Base-by-base conservation (phyloP, 495 filamentous ascomycete genomes). In the Letharia columbiana region DNA sequence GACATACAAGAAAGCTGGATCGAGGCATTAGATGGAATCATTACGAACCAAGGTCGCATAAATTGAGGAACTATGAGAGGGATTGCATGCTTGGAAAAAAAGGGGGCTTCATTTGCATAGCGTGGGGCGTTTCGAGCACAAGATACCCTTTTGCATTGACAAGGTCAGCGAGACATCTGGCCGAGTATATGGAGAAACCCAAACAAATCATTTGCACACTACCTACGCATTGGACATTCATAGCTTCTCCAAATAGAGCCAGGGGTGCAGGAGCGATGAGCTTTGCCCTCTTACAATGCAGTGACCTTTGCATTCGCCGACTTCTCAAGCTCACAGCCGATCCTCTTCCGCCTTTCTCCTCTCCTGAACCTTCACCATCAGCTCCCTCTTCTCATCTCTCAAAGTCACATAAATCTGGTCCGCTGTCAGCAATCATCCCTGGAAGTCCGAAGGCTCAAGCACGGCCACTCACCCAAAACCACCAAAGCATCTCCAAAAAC, bases 401-500 rank as follows among this genome's bases (percentile, higher is more conserved):
- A 86, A 69, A 50, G 79, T 84, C 31, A 83, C 76, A 75, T 76
- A 81, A 35, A 59, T 68, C 70, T 69, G 31, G 28, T 20, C 18
- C 39, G 12, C 7, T 2, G 44, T 63, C 60, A n/a, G 41, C 64
- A 54, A 42, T 20, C 31, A 31, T 52, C 33, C 39, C 18, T 17
- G 17, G 54, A 37, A 35, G 8, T 28, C 28, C 42, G 18, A 65
- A 37, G 5, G 23, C 49, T 9, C 12, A 60, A 63, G 31, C 18
- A n/a, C 40, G 61, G n/a, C 23, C n/a, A 77, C 80, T 63, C 73
- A 90, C 87, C 90, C 91, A 96, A 73, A 95, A 90, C 91, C 91
- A 96, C 62, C 83, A 82, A 71, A 91, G 78, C 76, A 91, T 87
- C 79, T 96, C 91, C 76, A 94, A 73, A 72, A 95, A 92, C 18